Base-by-base conservation (phyloP, 2,329 filamentous ascomycete species). In the Periglandula ipomoeae region DNA sequence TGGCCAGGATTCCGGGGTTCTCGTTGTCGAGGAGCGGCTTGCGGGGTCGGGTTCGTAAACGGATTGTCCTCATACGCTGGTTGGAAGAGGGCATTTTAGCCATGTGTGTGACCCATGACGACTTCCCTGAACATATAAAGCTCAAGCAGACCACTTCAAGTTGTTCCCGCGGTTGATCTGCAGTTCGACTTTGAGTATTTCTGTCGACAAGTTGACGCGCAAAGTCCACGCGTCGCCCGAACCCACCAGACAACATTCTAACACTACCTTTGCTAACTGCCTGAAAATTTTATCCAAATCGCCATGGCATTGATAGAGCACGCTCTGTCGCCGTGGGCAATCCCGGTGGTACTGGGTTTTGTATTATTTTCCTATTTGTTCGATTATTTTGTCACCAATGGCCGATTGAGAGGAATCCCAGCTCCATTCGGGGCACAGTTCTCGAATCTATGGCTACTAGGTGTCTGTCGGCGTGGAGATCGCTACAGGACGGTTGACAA, bases 381-480 rank as follows among this genome's bases (percentile, higher is more conserved):
- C 47, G 72, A 79, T 0, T 85, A 82, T 62, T 64, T 84, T 23
- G 66, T 78, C 49, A 84, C 81, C 20, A 73, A 69, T 50, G 45
- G 60, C 4, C 59, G 66, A 50, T 71, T 81, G 52, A 61, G 78
- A 64, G 56, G 63, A 55, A 75, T 87, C 15, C 83, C 83, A 0
- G 75, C 75, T 0, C 83, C 84, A 0, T 81, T 84, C 56, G 74
- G 78, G 0, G 76, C 77, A 0, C 71, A 74, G 30, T 87, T 90
- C 64, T 80, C 82, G 26, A 89, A 89, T 57, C 68, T 94, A 24
- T 96, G 90, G 90, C 76, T 95, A 20, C 66, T 95, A 44, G 69
- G 72, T 8, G 75, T 82, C 11, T 72, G 71, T 47, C 81, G 90
- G 2, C 72, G 76, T 4, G 89, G 89, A 2, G 72, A 74, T 43